Percentiles rank a stretch among this genome's conserved stretches.
Evolutionary conservation across 176 grass and related monocot species (phyloP).

Genomic region (Ensete glaucum): DNA sequence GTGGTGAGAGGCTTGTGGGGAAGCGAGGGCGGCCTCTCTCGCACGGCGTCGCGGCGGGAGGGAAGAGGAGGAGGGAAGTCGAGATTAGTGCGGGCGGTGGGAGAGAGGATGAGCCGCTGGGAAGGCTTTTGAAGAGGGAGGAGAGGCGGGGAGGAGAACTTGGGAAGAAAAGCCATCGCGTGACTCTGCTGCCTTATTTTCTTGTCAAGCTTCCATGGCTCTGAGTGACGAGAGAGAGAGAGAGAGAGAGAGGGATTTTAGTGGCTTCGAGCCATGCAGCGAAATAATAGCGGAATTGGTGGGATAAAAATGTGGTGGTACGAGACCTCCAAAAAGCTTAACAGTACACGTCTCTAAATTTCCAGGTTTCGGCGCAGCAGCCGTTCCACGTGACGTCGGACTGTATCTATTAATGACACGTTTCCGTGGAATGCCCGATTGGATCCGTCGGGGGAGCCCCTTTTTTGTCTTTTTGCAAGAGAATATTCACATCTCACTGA

Average conservation of each 20-base stretch:
- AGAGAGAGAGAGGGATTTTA: constrained; percentile 20
- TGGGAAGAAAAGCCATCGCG: constrained; percentile 85
- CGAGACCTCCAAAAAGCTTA: too few relatives aligned
- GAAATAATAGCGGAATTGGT: not conserved
- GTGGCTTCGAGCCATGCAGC: constrained; percentile 46
- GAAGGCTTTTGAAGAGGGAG: constrained; percentile 34
- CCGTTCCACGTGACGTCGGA: too few relatives aligned
- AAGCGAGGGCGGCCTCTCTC: constrained; percentile 26
- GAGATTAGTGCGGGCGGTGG: constrained; percentile 16
- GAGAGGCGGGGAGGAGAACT: constrained; percentile 54
- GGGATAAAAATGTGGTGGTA: too few relatives aligned
- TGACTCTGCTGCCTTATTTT: not conserved
- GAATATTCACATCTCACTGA: too few relatives aligned
- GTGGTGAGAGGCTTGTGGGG: constrained; percentile 24
- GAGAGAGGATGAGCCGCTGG: constrained; percentile 23
- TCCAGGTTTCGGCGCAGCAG: too few relatives aligned
- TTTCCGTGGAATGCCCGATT: too few relatives aligned
- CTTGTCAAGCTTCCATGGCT: constrained; percentile 6
- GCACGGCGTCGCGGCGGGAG: constrained; percentile 20
- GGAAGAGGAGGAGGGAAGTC: constrained; percentile 24
- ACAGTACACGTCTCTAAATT: too few relatives aligned
- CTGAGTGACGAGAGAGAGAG: constrained; percentile 4
- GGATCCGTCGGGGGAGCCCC: too few relatives aligned
- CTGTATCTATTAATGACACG: too few relatives aligned
- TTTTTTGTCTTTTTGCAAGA: too few relatives aligned